phyloP scores from a whole-genome alignment of 2,329 filamentous ascomycete genomes.

The Epichloe sylvatica region DNA sequence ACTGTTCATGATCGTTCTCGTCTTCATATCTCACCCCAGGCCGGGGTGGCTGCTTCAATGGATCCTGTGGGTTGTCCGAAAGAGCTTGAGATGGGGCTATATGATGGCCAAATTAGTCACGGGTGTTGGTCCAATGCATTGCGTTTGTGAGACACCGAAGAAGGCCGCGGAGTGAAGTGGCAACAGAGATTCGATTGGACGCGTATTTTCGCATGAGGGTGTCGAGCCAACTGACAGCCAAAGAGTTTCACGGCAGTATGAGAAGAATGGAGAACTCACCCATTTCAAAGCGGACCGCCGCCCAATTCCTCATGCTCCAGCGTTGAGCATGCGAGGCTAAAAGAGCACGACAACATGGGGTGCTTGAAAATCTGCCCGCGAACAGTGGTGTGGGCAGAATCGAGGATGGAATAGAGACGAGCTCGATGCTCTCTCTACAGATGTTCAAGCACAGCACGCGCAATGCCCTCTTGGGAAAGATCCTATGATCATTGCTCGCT shows the following conservation, averaged over 20 bases:
- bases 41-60: conserved; percentile 37
- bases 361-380: neutral
- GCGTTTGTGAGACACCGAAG: conserved; percentile 1
- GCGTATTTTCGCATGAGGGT: neutral
- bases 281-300: conserved; percentile 14
- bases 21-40: conserved; percentile 38
- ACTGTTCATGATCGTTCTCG: conserved; percentile 35
- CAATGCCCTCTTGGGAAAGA: neutral
- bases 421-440: neutral
- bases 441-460: neutral
- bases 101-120: conserved; percentile 2
- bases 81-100: conserved; percentile 46
- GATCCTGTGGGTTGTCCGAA: conserved; percentile 40
- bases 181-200: neutral
- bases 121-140: neutral
- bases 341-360: conserved; percentile 4
- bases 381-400: neutral
- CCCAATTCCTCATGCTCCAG: conserved; percentile 10
- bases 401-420: neutral
- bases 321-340: conserved; percentile 9
- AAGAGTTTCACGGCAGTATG: conserved; percentile 1
- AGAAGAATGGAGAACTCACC: conserved; percentile 9
- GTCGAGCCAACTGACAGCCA: neutral
- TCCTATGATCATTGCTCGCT: neutral
- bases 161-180: neutral